These are phyloP conservation scores for Arthrinium phaeospermum DNA, from an alignment of 2,329 filamentous ascomycete species.

Conservation along the genomic window DNA sequence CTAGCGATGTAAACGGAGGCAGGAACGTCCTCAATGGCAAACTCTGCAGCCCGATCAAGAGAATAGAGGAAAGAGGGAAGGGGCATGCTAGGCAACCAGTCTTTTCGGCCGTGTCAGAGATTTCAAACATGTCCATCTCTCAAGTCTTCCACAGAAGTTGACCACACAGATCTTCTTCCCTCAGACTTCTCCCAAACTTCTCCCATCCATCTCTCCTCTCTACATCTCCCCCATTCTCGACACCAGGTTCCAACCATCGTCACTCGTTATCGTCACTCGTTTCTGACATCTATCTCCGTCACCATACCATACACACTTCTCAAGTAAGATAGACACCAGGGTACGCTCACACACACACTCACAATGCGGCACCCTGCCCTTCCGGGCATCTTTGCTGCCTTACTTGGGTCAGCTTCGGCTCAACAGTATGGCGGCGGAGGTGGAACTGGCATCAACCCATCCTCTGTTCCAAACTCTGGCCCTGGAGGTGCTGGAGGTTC, in stretches of 20 bases:
- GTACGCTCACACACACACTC: neutral
- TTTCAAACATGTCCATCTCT: neutral
- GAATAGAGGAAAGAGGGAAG: neutral
- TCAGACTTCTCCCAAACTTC: slow-evolving; percentile 6
- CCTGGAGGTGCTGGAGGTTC: neutral
- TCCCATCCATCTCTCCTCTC: slow-evolving; percentile 22
- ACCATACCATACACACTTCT: neutral
- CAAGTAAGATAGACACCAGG: neutral
- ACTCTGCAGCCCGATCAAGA: neutral
- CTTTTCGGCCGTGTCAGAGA: neutral
- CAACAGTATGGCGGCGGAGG: slow-evolving; percentile 18
- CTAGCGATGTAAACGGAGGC: neutral
- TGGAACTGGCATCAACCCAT: neutral
- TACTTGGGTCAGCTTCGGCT: slow-evolving; percentile 7
- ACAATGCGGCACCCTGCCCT: slow-evolving; percentile 21
- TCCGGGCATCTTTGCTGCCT: slow-evolving; percentile 20
- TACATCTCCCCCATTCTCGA: slow-evolving; percentile 23
- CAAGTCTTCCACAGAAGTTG: neutral
- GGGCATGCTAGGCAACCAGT: neutral
- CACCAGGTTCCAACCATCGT: slow-evolving; percentile 18
- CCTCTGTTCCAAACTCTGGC: neutral
- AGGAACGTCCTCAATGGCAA: neutral
- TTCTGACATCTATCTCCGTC: neutral
- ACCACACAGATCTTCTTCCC: slow-evolving; percentile 8
- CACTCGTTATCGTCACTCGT: slow-evolving; percentile 19